Evolutionary conservation across 2,329 filamentous ascomycete species (phyloP), one percentile per base, ranked within the genome.

Genomic region (Colletotrichum brevisporum): DNA sequence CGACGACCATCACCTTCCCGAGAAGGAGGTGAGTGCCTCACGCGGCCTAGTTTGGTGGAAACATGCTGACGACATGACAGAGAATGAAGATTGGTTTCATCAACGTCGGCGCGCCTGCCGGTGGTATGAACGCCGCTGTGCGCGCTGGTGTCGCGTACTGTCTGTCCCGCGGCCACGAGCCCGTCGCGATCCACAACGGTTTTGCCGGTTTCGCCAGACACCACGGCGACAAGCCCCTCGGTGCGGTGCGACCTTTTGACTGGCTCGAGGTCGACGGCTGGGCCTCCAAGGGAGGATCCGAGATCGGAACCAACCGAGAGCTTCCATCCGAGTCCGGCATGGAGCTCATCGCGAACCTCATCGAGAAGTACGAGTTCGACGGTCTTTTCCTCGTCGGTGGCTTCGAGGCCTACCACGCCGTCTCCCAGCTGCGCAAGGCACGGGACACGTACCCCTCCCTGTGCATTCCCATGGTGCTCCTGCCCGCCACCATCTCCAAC

Each of bases 401-500:
- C 2, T 99, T 99, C 75, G 96, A 99, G 82, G 96, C 95, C 1
- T 99, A 97, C 85, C 97, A 96, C 67, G 92, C 96, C 2, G 88
- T 98, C 41, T 94, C 93, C 52, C 92, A 98, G 80, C 87, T 99
- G 69, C 91, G 95, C 74, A 90, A 93, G 83, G 94, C 92, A 15
- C 88, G 94, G 64, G 87, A 90, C 43, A 83, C 93, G 70, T 97
- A 93, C 81, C 90, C 93, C 12, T 91, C 92, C 1, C 92, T 99
- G 78, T 94, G 94, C 80, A 98, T 99, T 72, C 96, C 96, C 21
- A 94, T 98, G 86, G 89, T 92, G 61, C 88, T 98, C 50, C 86
- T 99, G 27, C 96, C 96, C 0, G 96, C 96, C n/a, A 99, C 96
- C 10, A 95, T 99, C 74, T 97, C 94, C 73, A 99, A 99, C 86